Evolutionary conservation across 2,329 filamentous ascomycete genomes (phyloP), one percentile per base, ranked within the genome.

Genomic region (Beauveria sp.): DNA sequence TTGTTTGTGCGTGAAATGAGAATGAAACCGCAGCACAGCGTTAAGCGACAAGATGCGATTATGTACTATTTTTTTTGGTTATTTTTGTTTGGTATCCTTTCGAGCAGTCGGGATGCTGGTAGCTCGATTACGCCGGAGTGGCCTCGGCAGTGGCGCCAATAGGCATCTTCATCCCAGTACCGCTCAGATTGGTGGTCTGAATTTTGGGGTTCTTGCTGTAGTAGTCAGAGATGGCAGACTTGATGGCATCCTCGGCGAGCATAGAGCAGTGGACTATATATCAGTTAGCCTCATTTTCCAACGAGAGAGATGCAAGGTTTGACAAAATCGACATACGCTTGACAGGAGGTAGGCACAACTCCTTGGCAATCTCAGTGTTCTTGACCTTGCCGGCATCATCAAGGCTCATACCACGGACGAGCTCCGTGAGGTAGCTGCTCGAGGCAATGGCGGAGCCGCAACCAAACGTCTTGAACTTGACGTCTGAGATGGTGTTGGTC

Each of bases 291-390:
- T 43, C 16, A 40, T 41, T 47, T 52, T 61, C n/a, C 9, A 54
- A 40, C 47, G 40, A 51, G 41, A 56, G 30, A 46, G 12, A 18
- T 44, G 5, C 9, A n/a, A 24, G 18, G 16, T 37, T 50, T 10
- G 12, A 9, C 12, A 10, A 28, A 34, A 26, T 41, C 40, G 52
- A 85, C 87, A 76, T 79, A 92, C 90, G 77, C 79, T 96, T 96
- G 55, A 96, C 91, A 64, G 91, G 91, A 41, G 91, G 91, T 70
- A 94, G 77, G 71, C 91, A 94, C 61, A 97, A 81, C 78, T 99
- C 96, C 81, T 96, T 96, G 43, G 94, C 94, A 72, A 99, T 99
- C 77, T 99, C 92, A 3, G 93, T 96, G 78, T 99, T 99, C 79
- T 91, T 89, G 69, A 99, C 90, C 78, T 89, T 88, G 59, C 87